Evolutionary conservation across 176 grass and related monocot genomes (phyloP), one percentile per base, ranked within the genome.

Genomic region (maize (Zea mays)): DNA sequence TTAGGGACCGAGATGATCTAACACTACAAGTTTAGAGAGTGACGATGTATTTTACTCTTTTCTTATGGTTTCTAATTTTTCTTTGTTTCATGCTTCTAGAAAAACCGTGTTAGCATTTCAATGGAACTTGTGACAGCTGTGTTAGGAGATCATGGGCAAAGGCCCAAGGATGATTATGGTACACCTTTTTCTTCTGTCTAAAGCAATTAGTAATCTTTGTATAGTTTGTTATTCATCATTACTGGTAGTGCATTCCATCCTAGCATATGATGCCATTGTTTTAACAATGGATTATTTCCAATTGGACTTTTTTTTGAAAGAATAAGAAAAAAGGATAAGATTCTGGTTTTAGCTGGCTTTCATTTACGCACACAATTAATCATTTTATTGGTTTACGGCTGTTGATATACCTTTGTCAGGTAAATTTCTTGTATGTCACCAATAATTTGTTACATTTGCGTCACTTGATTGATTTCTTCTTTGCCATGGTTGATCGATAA

Each of bases 81-180:
- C 34, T 15, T 59, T 82, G 47, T 78, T 50, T 83, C 45, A 41
- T 85, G 38, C 82, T 54, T 75, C 20, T 77, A 98, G 96, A 88
- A 90, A 92, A 95, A 87, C 12, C 71, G 51, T 16, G 86, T 99
- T 60, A 88, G 96, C 73, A 92, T 99, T 75, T 99, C 96, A 60
- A 99, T 99, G 96, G 96, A 99, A 78, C 84, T 99, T 74, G 96
- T 99, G 33, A 99, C 92, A 74, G 96, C 96, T 87, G 89, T 92
- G 69, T 84, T 99, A 81, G 96, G 96, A 45, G 96, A 99, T 71
- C 96, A 95, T 83, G 92, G 96, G 39, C 96, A 99, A 86, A 90
- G 96, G 72, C 96, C 96, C 4, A 94, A 95, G 37, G 90, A 99
- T 90, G 92, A 99, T 85, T 99, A 92, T 88, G 96, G 96, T 99